A percentile compares a stretch with the other conserved stretches of the same genome.
Evolutionary conservation across 2,329 filamentous ascomycete genomes (phyloP).

Genomic region (Scytalidium lignicola): DNA sequence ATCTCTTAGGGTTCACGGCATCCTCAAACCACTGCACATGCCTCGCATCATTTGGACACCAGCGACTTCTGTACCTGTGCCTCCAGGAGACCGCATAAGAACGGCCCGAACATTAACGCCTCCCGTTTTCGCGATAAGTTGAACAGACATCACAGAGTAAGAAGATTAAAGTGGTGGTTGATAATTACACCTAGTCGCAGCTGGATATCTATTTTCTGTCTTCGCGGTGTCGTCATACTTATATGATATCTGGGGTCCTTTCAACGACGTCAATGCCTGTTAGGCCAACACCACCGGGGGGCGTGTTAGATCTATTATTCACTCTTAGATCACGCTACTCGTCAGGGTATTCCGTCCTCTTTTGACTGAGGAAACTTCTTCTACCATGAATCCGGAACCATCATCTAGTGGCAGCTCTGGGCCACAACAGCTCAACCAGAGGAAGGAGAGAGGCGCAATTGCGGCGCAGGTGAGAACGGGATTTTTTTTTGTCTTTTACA

Average conservation of each 20-base stretch:
- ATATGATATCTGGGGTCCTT: not conserved
- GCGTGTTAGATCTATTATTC: not conserved
- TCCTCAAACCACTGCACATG: too few relatives aligned
- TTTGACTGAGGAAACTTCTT: not conserved
- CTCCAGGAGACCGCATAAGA: too few relatives aligned
- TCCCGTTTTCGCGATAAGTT: too few relatives aligned
- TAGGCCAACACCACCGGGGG: not conserved
- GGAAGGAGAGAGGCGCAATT: slow-evolving; percentile 42
- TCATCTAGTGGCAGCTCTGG: slow-evolving; percentile 18
- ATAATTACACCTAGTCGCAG: not conserved
- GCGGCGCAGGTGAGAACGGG: slow-evolving; percentile 37
- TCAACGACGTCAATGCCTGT: not conserved
- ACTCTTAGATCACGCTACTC: not conserved
- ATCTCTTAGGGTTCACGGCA: too few relatives aligned
- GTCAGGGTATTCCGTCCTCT: not conserved
- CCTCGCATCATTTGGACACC: too few relatives aligned
- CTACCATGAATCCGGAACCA: slow-evolving; percentile 21
- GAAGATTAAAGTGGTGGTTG: not conserved
- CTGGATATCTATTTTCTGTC: not conserved
- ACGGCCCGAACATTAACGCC: too few relatives aligned
- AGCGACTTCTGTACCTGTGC: too few relatives aligned
- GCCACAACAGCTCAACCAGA: slow-evolving; percentile 17
- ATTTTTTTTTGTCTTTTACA: slow-evolving; percentile 3
- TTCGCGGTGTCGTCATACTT: not conserved
- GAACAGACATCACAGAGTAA: too few relatives aligned